phyloP scores from a whole-genome alignment of 441 rosid genomes.

The Biscutella laevigata region DNA sequence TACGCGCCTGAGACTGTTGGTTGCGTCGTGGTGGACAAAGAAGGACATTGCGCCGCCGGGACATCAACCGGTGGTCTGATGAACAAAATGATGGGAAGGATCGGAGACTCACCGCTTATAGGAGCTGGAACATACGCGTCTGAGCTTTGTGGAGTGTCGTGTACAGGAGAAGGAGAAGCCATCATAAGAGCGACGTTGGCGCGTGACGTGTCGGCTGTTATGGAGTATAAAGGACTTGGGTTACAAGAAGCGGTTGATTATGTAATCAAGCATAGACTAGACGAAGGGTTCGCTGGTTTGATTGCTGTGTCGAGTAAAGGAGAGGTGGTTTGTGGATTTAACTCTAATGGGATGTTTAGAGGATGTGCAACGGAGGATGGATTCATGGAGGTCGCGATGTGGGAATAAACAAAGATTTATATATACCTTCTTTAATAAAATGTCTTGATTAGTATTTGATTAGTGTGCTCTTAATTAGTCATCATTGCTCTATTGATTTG shows the following conservation, averaged over 20 bases:
- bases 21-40: constrained; percentile 72
- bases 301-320: constrained; percentile 59
- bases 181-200: constrained; percentile 78
- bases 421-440: no score
- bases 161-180: constrained; percentile 96
- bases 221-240: constrained; percentile 81
- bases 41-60: constrained; percentile 87
- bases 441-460: not conserved
- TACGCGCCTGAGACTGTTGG: constrained; percentile 93
- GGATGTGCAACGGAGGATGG: constrained; percentile 69
- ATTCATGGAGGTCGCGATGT: constrained; percentile 58
- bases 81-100: constrained; percentile 81
- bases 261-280: constrained; percentile 63
- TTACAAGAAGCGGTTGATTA: constrained; percentile 73
- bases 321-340: constrained; percentile 61
- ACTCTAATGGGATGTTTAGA: constrained; percentile 59
- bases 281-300: constrained; percentile 75
- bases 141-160: constrained; percentile 67
- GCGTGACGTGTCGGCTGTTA: constrained; percentile 83
- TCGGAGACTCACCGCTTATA: constrained; percentile 88
- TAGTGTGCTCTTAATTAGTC: not conserved
- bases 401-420: no score
- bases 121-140: constrained; percentile 89
- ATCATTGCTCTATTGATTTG: not conserved
- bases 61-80: constrained; percentile 91